Evolutionary conservation across 2,329 filamentous ascomycete species (phyloP).

Genomic region (Phialocephala subalpina): DNA sequence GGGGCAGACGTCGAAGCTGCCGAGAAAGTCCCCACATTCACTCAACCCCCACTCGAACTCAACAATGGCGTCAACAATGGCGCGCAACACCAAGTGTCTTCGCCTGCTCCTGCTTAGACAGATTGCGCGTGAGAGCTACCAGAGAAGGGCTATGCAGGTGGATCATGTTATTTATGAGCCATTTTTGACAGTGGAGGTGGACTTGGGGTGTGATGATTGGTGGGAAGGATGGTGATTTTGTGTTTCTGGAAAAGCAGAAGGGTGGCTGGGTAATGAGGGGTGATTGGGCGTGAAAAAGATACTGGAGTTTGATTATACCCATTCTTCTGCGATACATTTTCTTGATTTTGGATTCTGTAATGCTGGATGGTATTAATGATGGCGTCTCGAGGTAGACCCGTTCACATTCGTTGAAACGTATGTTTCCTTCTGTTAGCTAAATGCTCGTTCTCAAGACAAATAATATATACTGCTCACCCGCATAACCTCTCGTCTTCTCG

Average conservation of each 20-base stretch:
- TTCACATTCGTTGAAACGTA: neutral
- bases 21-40: neutral
- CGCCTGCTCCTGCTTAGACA: conserved; percentile 13
- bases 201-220: conserved; percentile 15
- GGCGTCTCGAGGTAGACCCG: neutral
- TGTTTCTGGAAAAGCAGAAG: conserved; percentile 17
- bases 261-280: neutral
- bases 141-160: conserved; percentile 1
- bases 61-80: conserved; percentile 3
- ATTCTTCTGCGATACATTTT: neutral
- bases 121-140: neutral
- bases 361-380: neutral
- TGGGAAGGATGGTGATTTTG: conserved; percentile 21
- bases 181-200: conserved; percentile 16
- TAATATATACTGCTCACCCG: too few species aligned
- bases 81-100: conserved; percentile 4
- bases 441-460: too few species aligned
- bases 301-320: neutral
- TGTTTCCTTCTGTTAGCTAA: neutral
- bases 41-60: conserved; percentile 1
- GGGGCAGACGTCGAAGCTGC: conserved; percentile 10
- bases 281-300: too few species aligned
- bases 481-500: too few species aligned
- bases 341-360: neutral
- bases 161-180: conserved; percentile 15